Evolutionary conservation across 163 green algal species (phyloP).

Genomic region (Prototheca wickerhamii): DNA sequence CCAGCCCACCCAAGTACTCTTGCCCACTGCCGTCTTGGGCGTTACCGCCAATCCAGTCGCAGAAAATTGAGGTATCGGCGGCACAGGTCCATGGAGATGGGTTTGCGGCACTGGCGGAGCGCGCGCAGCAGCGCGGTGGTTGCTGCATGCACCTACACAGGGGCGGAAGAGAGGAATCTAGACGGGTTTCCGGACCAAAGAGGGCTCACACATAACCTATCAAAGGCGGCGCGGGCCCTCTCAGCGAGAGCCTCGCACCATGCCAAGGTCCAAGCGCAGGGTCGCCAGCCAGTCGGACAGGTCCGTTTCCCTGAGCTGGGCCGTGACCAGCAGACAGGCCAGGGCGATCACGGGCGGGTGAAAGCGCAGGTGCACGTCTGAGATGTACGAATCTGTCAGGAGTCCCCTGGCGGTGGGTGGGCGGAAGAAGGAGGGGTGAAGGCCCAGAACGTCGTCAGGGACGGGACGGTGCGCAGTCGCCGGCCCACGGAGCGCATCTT

Average conservation of each 20-base stretch:
- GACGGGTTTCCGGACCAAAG: no score
- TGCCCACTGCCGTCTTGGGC: no score
- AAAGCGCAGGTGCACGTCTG: constrained; percentile 49
- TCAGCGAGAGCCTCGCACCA: constrained; percentile 7
- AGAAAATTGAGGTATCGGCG: background rate
- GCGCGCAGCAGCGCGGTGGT: background rate
- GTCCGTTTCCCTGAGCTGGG: constrained; percentile 3
- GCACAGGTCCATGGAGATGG: background rate
- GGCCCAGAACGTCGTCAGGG: no score
- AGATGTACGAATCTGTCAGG: constrained; percentile 65
- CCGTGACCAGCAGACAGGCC: constrained; percentile 29
- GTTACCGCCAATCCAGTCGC: no score
- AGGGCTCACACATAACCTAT: no score
- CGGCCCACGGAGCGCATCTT: background rate
- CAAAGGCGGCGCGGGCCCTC: no score
- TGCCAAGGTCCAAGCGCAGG: constrained; percentile 1
- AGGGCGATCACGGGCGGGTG: constrained; percentile 65
- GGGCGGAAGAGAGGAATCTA: background rate
- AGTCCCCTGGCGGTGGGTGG: constrained; percentile 44
- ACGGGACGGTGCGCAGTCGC: background rate
- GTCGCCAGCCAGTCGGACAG: constrained; percentile 6
- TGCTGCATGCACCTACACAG: background rate
- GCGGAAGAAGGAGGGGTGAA: no score
- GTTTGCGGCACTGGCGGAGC: background rate
- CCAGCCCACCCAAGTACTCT: no score